These are phyloP conservation scores for Colletotrichum destructivum DNA, from an alignment of 2,329 filamentous ascomycete species.

Conservation along the genomic window DNA sequence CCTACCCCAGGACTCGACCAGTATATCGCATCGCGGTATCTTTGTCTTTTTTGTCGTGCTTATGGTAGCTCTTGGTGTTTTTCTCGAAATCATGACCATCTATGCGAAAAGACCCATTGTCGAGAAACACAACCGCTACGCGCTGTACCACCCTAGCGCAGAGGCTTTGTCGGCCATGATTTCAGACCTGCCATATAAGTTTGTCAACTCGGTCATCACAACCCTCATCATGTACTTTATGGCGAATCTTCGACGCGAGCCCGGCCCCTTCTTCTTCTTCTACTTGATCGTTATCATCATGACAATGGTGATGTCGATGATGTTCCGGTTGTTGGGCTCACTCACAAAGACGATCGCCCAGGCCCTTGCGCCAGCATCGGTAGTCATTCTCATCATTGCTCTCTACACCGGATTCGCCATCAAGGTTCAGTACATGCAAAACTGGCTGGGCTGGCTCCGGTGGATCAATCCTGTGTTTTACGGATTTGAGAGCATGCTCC, in stretches of 20 bases:
- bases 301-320: constrained; percentile 64
- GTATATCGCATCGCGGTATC: constrained; percentile 62
- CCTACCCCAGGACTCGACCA: constrained; percentile 56
- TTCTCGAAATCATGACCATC: constrained; percentile 49
- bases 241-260: constrained; percentile 68
- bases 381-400: constrained; percentile 66
- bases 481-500: constrained; percentile 76
- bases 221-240: constrained; percentile 77
- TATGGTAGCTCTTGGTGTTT: constrained; percentile 63
- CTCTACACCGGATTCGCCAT: constrained; percentile 69
- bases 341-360: constrained; percentile 65
- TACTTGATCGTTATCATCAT: constrained; percentile 64
- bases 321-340: constrained; percentile 66
- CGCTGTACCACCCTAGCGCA: constrained; percentile 51
- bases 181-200: constrained; percentile 49
- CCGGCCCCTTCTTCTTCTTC: constrained; percentile 68
- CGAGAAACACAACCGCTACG: constrained; percentile 48
- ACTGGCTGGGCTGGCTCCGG: constrained; percentile 68
- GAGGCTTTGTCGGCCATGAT: constrained; percentile 27
- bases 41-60: constrained; percentile 68
- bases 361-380: constrained; percentile 66
- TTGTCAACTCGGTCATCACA: constrained; percentile 67
- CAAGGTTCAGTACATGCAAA: constrained; percentile 55
- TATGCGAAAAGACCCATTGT: constrained; percentile 47
- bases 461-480: constrained; percentile 68